Evolutionary conservation across 2,329 filamentous ascomycete genomes (phyloP).

Genomic region (Diplocarpon mali): DNA sequence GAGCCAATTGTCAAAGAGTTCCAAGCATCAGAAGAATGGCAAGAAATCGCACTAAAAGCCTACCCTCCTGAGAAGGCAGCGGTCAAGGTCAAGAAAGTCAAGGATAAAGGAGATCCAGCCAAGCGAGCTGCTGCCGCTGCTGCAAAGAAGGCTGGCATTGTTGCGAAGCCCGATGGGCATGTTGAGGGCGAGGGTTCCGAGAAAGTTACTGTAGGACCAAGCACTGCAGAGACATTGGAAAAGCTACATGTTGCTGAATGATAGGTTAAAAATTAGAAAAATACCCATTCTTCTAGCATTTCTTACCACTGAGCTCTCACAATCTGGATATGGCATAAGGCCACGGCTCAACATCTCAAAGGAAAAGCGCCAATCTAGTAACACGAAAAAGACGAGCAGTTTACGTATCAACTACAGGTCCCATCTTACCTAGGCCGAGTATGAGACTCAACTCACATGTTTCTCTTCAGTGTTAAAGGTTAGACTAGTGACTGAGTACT

Average conservation of each 20-base stretch:
- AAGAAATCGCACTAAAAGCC: constrained; percentile 62
- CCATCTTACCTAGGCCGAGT: no score
- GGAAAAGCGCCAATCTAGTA: no score
- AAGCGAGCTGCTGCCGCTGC: constrained; percentile 22
- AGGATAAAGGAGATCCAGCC: constrained; percentile 25
- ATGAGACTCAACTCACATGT: no score
- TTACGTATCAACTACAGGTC: no score
- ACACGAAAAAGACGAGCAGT: no score
- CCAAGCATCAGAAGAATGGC: constrained; percentile 64
- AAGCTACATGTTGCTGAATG: constrained; percentile 20
- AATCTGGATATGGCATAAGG: no score
- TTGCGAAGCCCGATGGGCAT: constrained; percentile 22
- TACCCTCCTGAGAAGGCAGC: constrained; percentile 75
- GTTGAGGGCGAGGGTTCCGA: constrained; percentile 19
- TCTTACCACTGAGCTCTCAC: neutral
- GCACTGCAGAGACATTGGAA: constrained; percentile 19
- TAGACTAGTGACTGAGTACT: no score
- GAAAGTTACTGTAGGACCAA: constrained; percentile 18
- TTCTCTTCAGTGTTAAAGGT: no score
- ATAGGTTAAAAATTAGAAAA: constrained; percentile 13
- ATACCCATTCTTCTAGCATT: constrained; percentile 2
- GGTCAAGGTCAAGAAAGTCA: constrained; percentile 55
- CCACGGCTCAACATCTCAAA: no score
- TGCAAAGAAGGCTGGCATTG: constrained; percentile 15
- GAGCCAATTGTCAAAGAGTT: constrained; percentile 68